Base-by-base conservation (phyloP, 148 eudicot genomes). In the Gaultheria prostrata region DNA sequence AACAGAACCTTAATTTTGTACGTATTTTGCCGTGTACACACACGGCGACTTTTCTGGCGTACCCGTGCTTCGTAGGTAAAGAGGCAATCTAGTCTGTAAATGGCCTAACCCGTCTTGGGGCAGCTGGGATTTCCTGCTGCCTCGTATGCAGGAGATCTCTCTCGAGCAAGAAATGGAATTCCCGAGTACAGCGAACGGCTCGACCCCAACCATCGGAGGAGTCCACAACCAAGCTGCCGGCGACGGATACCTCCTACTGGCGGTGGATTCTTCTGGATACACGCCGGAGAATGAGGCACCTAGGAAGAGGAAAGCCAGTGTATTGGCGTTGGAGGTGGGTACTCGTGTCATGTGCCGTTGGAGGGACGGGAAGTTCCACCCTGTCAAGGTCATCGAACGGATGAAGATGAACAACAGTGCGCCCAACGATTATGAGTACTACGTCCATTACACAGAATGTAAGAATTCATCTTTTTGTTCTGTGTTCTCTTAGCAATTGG, bases 361-460 rank as follows among this genome's bases (percentile, higher is more conserved):
- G 98, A 90, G 98, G 76, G 98, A 95, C 87, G 83, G 81, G 15
- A 95, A 95, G 69, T 93, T 80, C 74, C 98, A 95, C 63, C 98
- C 95, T 1, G 98, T 94, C 21, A 95, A 94, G 89, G 98, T 94
- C 81, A 95, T 95, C 80, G 98, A 95, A 80, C 96, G 98, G 2
- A 92, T 98, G 6, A 90, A 85, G 53, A 50, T 92, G 32, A 81
- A 80, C 8, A 61, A 0, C 14, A 90, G 83, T 21, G 98, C 88
- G 0, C 45, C 89, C 65, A 91, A 86, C 80, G 97, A 95, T 10
- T 95, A 95, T 82, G 98, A 95, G 86, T 95, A 95, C 85, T 95
- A 95, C 74, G 98, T 95, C 63, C 98, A 95, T 86, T 95, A 95
- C 80, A 95, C 98, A 6, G 98, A 95, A 77, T 95, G 98, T 95